A percentile compares a stretch with the other conserved stretches of the same genome.
Evolutionary conservation across 2,329 filamentous ascomycete species (phyloP).

Genomic region (Fusarium sp.): DNA sequence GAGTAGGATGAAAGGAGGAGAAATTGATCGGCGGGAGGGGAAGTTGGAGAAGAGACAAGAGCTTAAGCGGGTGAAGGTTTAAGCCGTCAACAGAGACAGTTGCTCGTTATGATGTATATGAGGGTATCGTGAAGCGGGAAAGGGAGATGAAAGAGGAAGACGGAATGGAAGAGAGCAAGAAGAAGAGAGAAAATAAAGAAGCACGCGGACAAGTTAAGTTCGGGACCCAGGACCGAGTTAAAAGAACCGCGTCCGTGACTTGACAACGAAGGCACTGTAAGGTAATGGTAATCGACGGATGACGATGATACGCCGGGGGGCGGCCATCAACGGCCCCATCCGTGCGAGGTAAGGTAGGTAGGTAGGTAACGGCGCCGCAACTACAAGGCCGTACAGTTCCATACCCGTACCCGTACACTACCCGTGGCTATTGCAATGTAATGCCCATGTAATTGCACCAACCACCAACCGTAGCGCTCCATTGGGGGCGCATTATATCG

Average conservation of each 20-base stretch:
- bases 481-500: constrained; percentile 38
- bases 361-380: constrained; percentile 21
- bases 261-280: constrained; percentile 24
- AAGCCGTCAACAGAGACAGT: constrained; percentile 22
- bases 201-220: constrained; percentile 36
- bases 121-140: constrained; percentile 37
- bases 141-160: constrained; percentile 27
- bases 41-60: constrained; percentile 29
- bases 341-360: constrained; percentile 2
- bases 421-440: constrained; percentile 2
- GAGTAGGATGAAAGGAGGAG: constrained; percentile 28
- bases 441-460: constrained; percentile 29
- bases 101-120: constrained; percentile 35
- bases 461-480: constrained; percentile 32
- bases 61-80: constrained; percentile 40
- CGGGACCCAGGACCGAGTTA: constrained; percentile 39
- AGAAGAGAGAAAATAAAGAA: constrained; percentile 26
- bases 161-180: constrained; percentile 20
- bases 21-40: constrained; percentile 33
- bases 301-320: constrained; percentile 47
- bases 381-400: constrained; percentile 34
- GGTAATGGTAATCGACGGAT: constrained; percentile 21
- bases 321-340: constrained; percentile 42
- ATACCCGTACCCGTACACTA: no score
- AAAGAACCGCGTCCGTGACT: constrained; percentile 35